These are phyloP conservation scores for Acacia crassicarpa DNA, from an alignment of 306 rosid species.

Conservation along the genomic window DNA sequence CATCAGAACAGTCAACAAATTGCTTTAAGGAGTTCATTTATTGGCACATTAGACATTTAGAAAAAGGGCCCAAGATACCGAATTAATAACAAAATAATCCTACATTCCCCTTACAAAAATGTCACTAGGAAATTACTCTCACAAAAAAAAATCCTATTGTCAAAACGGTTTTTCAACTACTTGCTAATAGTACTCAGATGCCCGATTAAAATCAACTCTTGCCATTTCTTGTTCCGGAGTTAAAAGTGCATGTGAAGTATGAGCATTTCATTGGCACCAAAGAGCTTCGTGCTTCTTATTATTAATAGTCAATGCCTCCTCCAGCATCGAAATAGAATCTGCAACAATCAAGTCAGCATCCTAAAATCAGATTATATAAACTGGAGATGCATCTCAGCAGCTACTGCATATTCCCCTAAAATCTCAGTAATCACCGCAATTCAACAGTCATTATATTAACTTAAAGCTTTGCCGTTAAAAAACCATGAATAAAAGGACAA, in stretches of 20 bases:
- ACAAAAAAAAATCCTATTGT: too few species aligned
- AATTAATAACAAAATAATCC: too few species aligned
- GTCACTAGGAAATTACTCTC: too few species aligned
- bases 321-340: constrained; percentile 63
- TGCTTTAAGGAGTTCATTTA: too few species aligned
- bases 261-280: constrained; percentile 73
- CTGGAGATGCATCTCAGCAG: not conserved
- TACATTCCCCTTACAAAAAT: too few species aligned
- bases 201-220: constrained; percentile 40
- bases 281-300: constrained; percentile 62
- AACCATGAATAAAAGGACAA: not conserved
- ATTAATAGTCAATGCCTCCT: constrained; percentile 52
- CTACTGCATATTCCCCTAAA: not conserved
- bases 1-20: too few species aligned
- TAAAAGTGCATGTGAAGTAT: constrained; percentile 52
- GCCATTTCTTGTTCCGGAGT: constrained; percentile 58
- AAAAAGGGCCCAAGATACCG: too few species aligned
- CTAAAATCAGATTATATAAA: not conserved
- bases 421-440: not conserved
- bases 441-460: not conserved
- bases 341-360: constrained; percentile 15
- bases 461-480: not conserved
- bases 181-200: constrained; percentile 46
- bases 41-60: too few species aligned
- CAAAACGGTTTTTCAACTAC: too few species aligned